Conservation (phyloP, 2,329 filamentous ascomycete species). For the Nannizzia gypsea region DNA sequence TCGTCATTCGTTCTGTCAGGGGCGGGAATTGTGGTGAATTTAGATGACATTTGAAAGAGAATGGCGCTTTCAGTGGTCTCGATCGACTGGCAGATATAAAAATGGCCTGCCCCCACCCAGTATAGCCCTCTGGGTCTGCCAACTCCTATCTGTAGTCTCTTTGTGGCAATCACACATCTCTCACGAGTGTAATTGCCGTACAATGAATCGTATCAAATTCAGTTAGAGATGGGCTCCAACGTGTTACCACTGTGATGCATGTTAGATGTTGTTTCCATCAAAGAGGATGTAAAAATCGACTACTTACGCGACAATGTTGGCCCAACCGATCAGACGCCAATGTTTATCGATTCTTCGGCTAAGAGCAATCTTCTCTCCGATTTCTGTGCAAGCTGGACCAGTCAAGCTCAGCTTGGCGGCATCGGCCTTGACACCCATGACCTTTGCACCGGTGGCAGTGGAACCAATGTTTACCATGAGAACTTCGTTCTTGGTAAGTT, state of each 20-base stretch:
- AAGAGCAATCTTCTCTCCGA: conserved; percentile 95
- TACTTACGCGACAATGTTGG: conserved; percentile 55
- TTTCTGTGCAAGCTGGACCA: conserved; percentile 87
- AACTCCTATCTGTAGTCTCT: background rate
- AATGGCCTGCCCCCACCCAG: background rate
- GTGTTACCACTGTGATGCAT: conserved; percentile 32
- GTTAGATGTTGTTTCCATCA: conserved; percentile 3
- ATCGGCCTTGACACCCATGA: conserved; percentile 93
- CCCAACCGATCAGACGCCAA: conserved; percentile 91
- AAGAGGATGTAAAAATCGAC: background rate
- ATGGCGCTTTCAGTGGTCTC: background rate
- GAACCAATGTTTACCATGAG: conserved; percentile 99
- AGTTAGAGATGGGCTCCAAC: conserved; percentile 34
- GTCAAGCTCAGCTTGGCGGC: conserved; percentile 90
- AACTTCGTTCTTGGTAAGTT: conserved; percentile 95
- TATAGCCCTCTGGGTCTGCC: background rate
- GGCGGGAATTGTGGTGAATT: background rate
- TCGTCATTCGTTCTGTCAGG: background rate
- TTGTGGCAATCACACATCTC: background rate
- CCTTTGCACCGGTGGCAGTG: conserved; percentile 93
- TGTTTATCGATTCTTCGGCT: conserved; percentile 97
- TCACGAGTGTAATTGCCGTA: background rate
- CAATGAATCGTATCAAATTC: conserved; percentile 14
- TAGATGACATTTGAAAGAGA: background rate
- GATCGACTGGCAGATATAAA: background rate